Evolutionary conservation across 108 stramenopile genomes (phyloP), one percentile per base, ranked within the genome.

Genomic region (Skeletonema menzelii): DNA sequence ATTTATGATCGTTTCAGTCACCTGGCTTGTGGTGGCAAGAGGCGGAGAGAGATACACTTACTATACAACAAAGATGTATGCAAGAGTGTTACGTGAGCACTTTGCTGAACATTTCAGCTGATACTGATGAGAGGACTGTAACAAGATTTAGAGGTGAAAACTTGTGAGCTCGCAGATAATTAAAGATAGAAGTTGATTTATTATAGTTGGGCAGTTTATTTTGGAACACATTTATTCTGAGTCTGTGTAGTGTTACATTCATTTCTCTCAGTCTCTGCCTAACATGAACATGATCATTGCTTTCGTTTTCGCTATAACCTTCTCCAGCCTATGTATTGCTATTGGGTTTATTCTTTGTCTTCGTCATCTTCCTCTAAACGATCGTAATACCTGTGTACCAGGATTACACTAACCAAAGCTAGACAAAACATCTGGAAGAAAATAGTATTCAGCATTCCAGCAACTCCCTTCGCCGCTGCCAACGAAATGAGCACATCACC

Each of bases 51-150:
- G 86, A 27, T 87, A 87, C 40, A 78, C 85, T 4, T 86, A 86
- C 75, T 86, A 86, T 32, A 59, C 71, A 8, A 86, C 85, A 11
- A 59, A 56, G 26, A 84, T 86, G 82, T 84, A 86, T 59, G 70
- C 66, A 8, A 59, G 58, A 70, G 64, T 61, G 59, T 56, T 86
- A 19, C 56, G 84, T 56, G 60, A 65, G 56, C 63, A 73, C 53
- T 73, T 73, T 58, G 65, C 74, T 8, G 32, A 59, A 4, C 58
- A 27, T 34, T 59, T 59, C 56, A 53, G n/a, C 40, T 14, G 44
- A n/a, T 3, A 17, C 3, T 31, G 30, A 5, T 4, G 4, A 31
- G n/a, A n/a, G n/a, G n/a, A n/a, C n/a, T n/a, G n/a, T n/a, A n/a
- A n/a, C n/a, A n/a, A n/a, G n/a, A n/a, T n/a, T n/a, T n/a, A n/a